Conservation (phyloP, 164 flowering plant genomes). For the Vitis labrusca region DNA sequence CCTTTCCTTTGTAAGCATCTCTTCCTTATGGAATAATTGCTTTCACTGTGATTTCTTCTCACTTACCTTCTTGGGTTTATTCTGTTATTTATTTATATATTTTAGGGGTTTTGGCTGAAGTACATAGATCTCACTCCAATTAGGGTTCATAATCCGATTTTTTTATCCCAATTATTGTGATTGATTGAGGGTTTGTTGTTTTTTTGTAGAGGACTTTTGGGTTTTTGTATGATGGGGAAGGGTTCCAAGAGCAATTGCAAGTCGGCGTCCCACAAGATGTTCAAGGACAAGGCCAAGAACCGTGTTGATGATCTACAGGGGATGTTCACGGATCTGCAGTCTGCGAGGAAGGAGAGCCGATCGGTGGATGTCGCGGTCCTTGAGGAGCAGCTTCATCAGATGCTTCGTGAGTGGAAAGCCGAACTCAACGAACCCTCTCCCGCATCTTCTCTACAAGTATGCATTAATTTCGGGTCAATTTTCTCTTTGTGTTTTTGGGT, state of each 20-base stretch:
- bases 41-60: too few relatives aligned
- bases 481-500: neutral
- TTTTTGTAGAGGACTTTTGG: constrained; percentile 13
- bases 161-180: neutral
- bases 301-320: constrained; percentile 93
- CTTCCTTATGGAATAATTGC: too few relatives aligned
- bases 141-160: neutral
- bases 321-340: constrained; percentile 82
- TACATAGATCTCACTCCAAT: neutral
- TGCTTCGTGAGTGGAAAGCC: constrained; percentile 95
- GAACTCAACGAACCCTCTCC: constrained; percentile 96
- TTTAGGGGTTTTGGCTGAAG: too few relatives aligned
- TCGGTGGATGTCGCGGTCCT: constrained; percentile 58
- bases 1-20: too few relatives aligned
- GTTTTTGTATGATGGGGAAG: constrained; percentile 49
- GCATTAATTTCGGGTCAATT: neutral
- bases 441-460: constrained; percentile 73
- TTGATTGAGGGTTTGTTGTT: constrained; percentile 2
- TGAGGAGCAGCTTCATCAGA: constrained; percentile 96
- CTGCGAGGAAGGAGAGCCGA: constrained; percentile 91
- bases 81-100: too few relatives aligned
- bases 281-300: constrained; percentile 90
- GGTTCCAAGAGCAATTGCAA: constrained; percentile 70
- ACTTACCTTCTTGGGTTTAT: too few relatives aligned
- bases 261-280: constrained; percentile 78